Percentiles rank a stretch among this genome's conserved stretches.
phyloP scores from a whole-genome alignment of 345 rosid genomes.

The Brassica nigra region DNA sequence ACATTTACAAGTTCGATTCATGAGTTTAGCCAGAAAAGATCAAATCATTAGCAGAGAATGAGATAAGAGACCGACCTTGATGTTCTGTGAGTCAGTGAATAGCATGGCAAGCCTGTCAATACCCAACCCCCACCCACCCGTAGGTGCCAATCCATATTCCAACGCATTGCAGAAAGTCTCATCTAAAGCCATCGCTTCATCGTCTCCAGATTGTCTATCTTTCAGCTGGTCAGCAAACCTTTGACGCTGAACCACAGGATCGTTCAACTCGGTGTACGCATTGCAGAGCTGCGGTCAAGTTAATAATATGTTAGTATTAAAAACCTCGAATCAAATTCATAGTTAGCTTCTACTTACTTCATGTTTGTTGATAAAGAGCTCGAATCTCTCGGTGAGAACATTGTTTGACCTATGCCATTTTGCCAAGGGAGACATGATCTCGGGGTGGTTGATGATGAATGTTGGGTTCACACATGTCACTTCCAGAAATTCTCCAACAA shows the following conservation, averaged over 20 bases:
- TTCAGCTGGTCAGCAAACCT: constrained; percentile 93
- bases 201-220: constrained; percentile 96
- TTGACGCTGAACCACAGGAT: constrained; percentile 92
- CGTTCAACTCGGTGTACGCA: constrained; percentile 97
- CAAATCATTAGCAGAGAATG: neutral
- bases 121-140: constrained; percentile 98
- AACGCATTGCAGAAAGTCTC: constrained; percentile 88
- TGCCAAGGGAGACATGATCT: constrained; percentile 43
- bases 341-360: constrained; percentile 52
- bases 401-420: constrained; percentile 66
- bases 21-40: neutral
- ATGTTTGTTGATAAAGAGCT: constrained; percentile 85
- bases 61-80: constrained; percentile 57
- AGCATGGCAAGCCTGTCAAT: constrained; percentile 88
- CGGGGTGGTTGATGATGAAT: constrained; percentile 75
- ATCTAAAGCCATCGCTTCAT: constrained; percentile 97
- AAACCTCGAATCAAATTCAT: neutral
- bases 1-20: neutral
- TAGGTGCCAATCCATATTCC: constrained; percentile 93
- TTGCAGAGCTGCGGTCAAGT: constrained; percentile 64
- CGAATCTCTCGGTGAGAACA: constrained; percentile 90
- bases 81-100: constrained; percentile 89
- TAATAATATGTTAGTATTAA: constrained; percentile 16
- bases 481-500: constrained; percentile 95
- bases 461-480: constrained; percentile 91